Conservation (phyloP, 2,329 filamentous ascomycete species). For the Exophiala spinifera region DNA sequence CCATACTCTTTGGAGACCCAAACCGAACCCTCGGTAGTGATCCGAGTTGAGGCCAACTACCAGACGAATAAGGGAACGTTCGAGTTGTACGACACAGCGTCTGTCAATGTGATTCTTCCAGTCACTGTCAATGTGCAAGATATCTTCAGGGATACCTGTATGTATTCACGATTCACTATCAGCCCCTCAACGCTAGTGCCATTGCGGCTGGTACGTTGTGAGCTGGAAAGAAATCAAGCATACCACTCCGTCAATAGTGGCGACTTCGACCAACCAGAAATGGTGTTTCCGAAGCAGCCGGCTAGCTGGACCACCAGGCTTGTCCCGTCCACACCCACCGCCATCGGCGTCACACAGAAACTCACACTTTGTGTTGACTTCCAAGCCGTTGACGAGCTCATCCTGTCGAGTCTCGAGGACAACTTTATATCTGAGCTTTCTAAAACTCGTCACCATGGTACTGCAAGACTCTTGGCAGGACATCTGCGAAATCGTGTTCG, state of each 20-base stretch:
- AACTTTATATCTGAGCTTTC: constrained; percentile 48
- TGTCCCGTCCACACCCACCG: constrained; percentile 7
- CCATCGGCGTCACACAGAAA: constrained; percentile 1
- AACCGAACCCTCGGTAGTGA: constrained; percentile 56
- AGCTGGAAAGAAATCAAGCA: constrained; percentile 65
- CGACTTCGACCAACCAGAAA: constrained; percentile 44
- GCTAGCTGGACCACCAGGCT: constrained; percentile 50
- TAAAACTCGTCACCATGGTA: constrained; percentile 45
- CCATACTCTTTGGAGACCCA: constrained; percentile 79
- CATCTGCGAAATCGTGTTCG: constrained; percentile 49
- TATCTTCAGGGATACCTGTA: constrained; percentile 75
- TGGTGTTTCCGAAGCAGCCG: constrained; percentile 77
- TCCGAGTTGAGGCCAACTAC: constrained; percentile 75
- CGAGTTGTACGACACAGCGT: constrained; percentile 59
- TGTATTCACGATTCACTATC: constrained; percentile 90
- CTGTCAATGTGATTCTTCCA: constrained; percentile 70
- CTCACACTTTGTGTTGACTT: constrained; percentile 67
- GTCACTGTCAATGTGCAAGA: constrained; percentile 96
- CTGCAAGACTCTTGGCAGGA: constrained; percentile 52
- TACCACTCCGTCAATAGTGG: constrained; percentile 55
- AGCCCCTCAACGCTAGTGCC: constrained; percentile 75
- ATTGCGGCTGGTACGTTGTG: constrained; percentile 67
- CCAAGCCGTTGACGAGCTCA: constrained; percentile 71
- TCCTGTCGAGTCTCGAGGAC: constrained; percentile 50
- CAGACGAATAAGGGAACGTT: constrained; percentile 65